A percentile compares a stretch with the other conserved stretches of the same genome.
These are phyloP conservation scores for Botrytis fabae DNA, from an alignment of 2,329 filamentous ascomycete species.

Conservation along the genomic window DNA sequence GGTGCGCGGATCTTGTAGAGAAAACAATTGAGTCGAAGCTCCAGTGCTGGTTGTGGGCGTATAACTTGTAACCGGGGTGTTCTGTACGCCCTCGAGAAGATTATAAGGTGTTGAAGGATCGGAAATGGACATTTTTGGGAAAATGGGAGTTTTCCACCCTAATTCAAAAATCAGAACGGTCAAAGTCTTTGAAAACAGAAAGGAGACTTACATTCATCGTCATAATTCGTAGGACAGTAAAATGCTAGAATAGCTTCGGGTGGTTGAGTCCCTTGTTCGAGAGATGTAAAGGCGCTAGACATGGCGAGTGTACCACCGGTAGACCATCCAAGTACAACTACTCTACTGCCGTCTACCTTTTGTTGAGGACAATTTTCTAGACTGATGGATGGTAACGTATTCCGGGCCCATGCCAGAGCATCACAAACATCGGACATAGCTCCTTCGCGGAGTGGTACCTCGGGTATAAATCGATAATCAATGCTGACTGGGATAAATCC, in stretches of 20 bases:
- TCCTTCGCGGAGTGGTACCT: constrained; percentile 48
- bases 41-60: background rate
- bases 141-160: background rate
- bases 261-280: constrained; percentile 38
- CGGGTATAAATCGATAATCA: constrained; percentile 54
- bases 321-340: constrained; percentile 49
- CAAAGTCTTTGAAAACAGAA: no score
- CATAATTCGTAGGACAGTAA: background rate
- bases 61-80: background rate
- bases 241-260: constrained; percentile 41
- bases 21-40: constrained; percentile 20
- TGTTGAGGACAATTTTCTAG: background rate
- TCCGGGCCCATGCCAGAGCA: constrained; percentile 43
- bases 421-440: constrained; percentile 50
- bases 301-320: constrained; percentile 50
- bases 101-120: background rate
- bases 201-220: background rate
- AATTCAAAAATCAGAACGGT: background rate
- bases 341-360: background rate
- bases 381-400: background rate
- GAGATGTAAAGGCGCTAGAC: constrained; percentile 44
- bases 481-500: constrained; percentile 51
- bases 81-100: background rate
- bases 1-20: constrained; percentile 41
- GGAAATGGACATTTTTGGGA: background rate